Conservation (phyloP, 768 basidiomycete genomes). For the Gymnopilus junonius region DNA sequence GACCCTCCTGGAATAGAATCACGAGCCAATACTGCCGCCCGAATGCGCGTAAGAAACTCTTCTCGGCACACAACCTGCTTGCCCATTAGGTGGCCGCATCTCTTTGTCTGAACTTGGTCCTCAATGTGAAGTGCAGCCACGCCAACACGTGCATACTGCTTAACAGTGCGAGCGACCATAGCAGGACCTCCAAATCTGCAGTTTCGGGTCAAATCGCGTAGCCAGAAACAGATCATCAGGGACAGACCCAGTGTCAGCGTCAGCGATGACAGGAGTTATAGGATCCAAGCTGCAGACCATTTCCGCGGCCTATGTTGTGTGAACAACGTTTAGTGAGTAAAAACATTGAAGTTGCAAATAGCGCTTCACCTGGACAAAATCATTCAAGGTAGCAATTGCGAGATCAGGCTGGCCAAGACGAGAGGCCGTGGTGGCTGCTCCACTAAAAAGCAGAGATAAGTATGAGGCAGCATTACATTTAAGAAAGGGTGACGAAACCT, state of each 20-base stretch:
- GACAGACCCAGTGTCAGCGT: constrained; percentile 76
- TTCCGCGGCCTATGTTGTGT: constrained; percentile 52
- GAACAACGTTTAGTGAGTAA: neutral
- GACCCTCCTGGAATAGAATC: constrained; percentile 77
- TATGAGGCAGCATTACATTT: neutral
- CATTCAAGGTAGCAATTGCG: constrained; percentile 78
- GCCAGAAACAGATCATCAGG: neutral
- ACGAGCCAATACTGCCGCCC: constrained; percentile 80
- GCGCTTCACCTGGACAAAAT: constrained; percentile 64
- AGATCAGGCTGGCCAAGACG: constrained; percentile 80
- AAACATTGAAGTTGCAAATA: neutral
- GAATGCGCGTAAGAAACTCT: constrained; percentile 77
- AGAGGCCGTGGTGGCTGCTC: constrained; percentile 82
- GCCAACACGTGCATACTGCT: constrained; percentile 69
- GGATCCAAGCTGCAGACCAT: constrained; percentile 75
- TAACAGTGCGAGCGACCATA: constrained; percentile 77
- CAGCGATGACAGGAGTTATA: constrained; percentile 72
- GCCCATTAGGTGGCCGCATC: constrained; percentile 79
- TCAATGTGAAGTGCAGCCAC: constrained; percentile 81
- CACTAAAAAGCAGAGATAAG: constrained; percentile 40
- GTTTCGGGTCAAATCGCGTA: neutral
- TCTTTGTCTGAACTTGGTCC: constrained; percentile 83
- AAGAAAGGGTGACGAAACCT: constrained; percentile 43
- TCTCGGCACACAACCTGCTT: constrained; percentile 84
- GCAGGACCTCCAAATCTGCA: constrained; percentile 69